Evolutionary conservation across 2,329 filamentous ascomycete species (phyloP), one percentile per base, ranked within the genome.

Genomic region (Botrytis galanthina): DNA sequence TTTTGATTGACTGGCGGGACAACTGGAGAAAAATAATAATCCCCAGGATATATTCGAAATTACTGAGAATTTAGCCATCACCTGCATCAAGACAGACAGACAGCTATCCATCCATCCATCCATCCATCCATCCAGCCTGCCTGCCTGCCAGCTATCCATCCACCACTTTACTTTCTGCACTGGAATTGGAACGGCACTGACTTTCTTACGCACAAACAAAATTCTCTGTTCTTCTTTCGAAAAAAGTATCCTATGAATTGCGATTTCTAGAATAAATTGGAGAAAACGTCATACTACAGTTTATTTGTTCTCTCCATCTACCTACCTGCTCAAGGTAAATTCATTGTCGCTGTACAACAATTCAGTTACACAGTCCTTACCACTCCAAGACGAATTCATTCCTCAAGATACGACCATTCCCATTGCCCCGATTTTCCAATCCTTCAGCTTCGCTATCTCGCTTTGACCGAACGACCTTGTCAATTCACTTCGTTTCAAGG

Each of bases 331-430:
- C 48, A 54, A 39, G 64, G 64, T 54, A 39, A 35, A 44, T 64
- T 67, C 70, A 72, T 69, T 72, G 71, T 61, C 63, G 51, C 71
- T 72, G 71, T 69, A 72, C 71, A 72, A 72, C 71, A 72, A 69
- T 69, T 69, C 71, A 68, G 71, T 51, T 42, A 72, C 48, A 72
- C 71, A 12, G 51, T 72, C 71, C 32, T 69, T 72, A 72, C 61
- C 46, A 42, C n/a, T n/a, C 22, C 61, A 42, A 32, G 29, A 67
- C 39, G 29, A 72, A 37, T 32, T 44, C 66, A 44, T 54, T 39
- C 64, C 32, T 54, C 35, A 29, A 51, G 54, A 39, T 42, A 68
- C 16, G 5, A 42, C 35, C 48, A 57, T 44, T 20, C 48, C 22
- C 32, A 70, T 70, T 62, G 42, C 57, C 57, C 44, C 70, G 26